Conservation (phyloP, 768 basidiomycete genomes). For the Amanita brunnescens region DNA sequence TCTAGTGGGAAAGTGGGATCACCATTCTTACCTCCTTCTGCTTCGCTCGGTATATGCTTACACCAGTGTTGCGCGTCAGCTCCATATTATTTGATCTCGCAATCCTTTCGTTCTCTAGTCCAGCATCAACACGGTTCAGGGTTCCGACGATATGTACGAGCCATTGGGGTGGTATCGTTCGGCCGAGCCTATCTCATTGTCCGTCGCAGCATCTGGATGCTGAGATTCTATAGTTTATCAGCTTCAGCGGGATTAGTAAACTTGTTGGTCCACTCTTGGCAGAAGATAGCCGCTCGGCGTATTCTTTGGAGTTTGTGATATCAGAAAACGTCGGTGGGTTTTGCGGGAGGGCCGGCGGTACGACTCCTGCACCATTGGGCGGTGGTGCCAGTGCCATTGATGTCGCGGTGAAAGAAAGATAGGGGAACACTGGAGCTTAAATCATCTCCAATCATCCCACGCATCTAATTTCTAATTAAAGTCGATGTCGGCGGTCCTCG, state of each 20-base stretch:
- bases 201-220: background rate
- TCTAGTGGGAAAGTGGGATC: background rate
- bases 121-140: background rate
- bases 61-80: background rate
- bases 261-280: background rate
- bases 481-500: no score
- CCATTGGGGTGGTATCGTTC: no score
- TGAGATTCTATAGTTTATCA: background rate
- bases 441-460: no score
- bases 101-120: background rate
- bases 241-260: background rate
- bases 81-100: background rate
- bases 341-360: background rate
- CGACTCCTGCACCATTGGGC: slow-evolving; percentile 12
- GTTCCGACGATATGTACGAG: background rate
- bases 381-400: slow-evolving; percentile 13
- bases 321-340: background rate
- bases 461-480: no score
- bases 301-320: background rate
- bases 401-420: background rate
- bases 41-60: background rate
- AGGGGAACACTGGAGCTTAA: background rate
- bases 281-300: background rate
- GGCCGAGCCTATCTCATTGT: no score
- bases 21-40: background rate